Evolutionary conservation across 2,329 filamentous ascomycete genomes (phyloP).

Genomic region (Berkeleyomyces rouxiae): DNA sequence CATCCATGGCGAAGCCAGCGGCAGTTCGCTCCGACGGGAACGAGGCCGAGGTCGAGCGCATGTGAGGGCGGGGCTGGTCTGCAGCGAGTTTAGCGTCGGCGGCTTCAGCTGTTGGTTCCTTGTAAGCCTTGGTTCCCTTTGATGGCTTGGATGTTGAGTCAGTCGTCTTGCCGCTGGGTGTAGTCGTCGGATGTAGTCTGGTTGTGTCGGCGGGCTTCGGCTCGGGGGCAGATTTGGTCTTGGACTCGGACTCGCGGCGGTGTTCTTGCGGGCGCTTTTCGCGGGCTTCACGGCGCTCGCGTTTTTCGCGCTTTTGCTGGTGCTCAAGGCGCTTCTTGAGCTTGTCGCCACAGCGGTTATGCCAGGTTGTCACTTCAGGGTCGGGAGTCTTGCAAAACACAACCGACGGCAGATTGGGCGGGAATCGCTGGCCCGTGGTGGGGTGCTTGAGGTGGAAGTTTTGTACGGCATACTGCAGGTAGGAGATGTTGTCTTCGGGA

Average conservation of each 20-base stretch:
- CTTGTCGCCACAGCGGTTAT: constrained; percentile 56
- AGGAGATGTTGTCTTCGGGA: constrained; percentile 74
- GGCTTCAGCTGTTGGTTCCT: neutral
- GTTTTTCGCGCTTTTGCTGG: neutral
- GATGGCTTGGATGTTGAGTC: neutral
- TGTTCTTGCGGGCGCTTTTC: neutral
- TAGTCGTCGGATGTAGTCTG: neutral
- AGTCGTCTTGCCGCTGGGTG: neutral
- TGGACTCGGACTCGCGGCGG: neutral
- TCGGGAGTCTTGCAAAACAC: constrained; percentile 60
- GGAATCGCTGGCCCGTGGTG: constrained; percentile 53
- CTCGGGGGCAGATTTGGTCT: neutral
- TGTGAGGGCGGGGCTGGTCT: neutral
- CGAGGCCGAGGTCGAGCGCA: constrained; percentile 10
- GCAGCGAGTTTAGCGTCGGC: neutral
- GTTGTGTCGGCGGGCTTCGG: neutral
- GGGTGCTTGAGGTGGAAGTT: constrained; percentile 63
- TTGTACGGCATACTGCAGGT: constrained; percentile 63
- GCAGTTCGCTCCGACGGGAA: neutral
- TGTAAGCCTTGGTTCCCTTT: neutral
- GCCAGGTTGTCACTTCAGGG: constrained; percentile 70
- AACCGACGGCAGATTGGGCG: constrained; percentile 37
- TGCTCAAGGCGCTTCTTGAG: constrained; percentile 28
- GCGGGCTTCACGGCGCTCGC: neutral
- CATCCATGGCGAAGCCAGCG: neutral